Conservation (phyloP, 1,284 basidiomycete genomes). For the Melampsora americana region DNA sequence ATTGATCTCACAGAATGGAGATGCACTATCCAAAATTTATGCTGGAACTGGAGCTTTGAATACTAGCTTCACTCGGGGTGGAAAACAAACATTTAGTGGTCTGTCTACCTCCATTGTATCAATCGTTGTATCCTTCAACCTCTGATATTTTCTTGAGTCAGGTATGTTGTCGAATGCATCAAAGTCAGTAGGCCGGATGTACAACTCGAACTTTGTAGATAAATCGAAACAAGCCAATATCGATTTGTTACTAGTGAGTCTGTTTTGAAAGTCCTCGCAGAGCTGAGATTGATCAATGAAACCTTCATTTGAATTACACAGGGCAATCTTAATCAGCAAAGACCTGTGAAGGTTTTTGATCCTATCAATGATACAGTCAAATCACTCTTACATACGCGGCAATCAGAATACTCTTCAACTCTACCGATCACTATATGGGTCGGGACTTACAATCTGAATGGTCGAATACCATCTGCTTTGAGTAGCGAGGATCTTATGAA, state of each 20-base stretch:
- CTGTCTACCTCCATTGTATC: neutral
- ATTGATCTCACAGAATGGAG: constrained; percentile 63
- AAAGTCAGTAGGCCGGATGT: constrained; percentile 85
- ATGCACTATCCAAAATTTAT: constrained; percentile 81
- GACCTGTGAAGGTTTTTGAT: constrained; percentile 85
- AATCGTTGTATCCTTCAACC: neutral
- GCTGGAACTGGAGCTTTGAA: constrained; percentile 95
- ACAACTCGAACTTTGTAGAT: constrained; percentile 98
- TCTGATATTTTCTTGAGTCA: constrained; percentile 45
- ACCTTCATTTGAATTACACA: constrained; percentile 52
- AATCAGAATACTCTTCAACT: constrained; percentile 76
- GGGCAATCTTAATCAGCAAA: constrained; percentile 87
- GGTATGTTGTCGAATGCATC: constrained; percentile 91
- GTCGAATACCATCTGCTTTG: constrained; percentile 63
- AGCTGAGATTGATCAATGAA: neutral
- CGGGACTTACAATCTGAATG: constrained; percentile 96
- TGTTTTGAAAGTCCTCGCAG: neutral
- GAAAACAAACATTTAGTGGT: constrained; percentile 69
- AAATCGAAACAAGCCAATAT: constrained; percentile 90
- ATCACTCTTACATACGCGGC: constrained; percentile 67
- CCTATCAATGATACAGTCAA: constrained; percentile 85
- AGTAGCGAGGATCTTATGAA: constrained; percentile 72
- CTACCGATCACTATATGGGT: constrained; percentile 71
- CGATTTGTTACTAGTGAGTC: constrained; percentile 80
- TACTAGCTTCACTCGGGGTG: constrained; percentile 87